Base-by-base conservation (phyloP, 352 stramenopile genomes). In the Pythium apleroticum region DNA sequence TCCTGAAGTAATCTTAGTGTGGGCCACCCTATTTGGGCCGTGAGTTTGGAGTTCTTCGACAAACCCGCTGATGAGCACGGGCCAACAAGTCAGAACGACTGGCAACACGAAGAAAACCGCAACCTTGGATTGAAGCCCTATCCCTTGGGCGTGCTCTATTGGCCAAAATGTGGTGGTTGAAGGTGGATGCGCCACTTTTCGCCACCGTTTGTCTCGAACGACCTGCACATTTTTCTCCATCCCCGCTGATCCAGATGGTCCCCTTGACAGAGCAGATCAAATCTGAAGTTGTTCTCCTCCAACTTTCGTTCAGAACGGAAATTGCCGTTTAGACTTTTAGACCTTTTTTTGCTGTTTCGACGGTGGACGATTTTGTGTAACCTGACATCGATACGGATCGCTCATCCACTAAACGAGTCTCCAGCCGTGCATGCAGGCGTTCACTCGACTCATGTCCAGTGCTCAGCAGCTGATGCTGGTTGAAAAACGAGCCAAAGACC, bases 1-100 rank as follows among this genome's bases (percentile, higher is more conserved):
- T 50, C 43, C 5, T 50, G 43, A 50, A 50, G 43, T 50, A 50
- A n/a, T n/a, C n/a, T 50, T 50, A 50, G n/a, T 50, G 43, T 50
- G 43, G 43, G 11, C 3, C n/a, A 9, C 43, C 5, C 43, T 6
- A 50, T 50, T 25, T 50, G n/a, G 43, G 28, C 43, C 43, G 43
- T n/a, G n/a, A n/a, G n/a, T n/a, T n/a, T n/a, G n/a, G n/a, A n/a
- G n/a, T 19, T 6, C 30, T 5, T 0, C 30, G 30, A 35, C 30
- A 5, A 17, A 22, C n/a, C 43, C 43, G n/a, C 37, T 50, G 43
- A 27, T 25, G 20, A 28, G n/a, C 43, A 27, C 39, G 39, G 39
- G 39, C 24, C 39, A 48, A 48, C 12, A 50, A 50, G 43, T 50
- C 43, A 50, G 43, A 50, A 50, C 33, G 33, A 17, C 33, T 17